phyloP scores from a whole-genome alignment of 176 grass and related monocot genomes.

The sorghum (Sorghum bicolor) region DNA sequence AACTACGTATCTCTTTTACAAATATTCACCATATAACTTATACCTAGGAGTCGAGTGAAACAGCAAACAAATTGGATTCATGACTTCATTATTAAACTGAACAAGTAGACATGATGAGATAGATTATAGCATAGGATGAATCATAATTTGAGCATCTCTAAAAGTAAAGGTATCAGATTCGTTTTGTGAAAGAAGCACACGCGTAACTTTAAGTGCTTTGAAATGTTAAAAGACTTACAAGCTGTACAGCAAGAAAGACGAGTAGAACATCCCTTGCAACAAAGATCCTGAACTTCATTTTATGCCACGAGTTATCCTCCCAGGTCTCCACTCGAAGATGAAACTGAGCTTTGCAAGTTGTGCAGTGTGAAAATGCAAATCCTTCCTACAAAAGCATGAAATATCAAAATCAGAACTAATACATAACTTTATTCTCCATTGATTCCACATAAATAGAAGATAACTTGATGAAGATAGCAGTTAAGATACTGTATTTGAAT shows the following conservation, averaged over 20 bases:
- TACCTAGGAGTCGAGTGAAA: slow-evolving; percentile 20
- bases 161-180: not conserved
- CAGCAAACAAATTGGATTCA: not conserved
- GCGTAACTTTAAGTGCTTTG: not conserved
- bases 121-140: not conserved
- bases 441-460: not conserved
- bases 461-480: not conserved
- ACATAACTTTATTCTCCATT: not conserved
- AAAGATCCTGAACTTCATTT: slow-evolving; percentile 95
- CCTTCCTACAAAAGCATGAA: slow-evolving; percentile 61
- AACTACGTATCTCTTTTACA: not conserved
- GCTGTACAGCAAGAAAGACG: slow-evolving; percentile 86
- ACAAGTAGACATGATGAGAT: not conserved
- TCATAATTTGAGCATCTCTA: not conserved
- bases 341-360: slow-evolving; percentile 97
- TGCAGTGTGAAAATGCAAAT: slow-evolving; percentile 96
- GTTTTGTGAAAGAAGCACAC: not conserved
- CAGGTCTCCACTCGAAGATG: slow-evolving; percentile 81
- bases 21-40: not conserved
- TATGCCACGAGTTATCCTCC: slow-evolving; percentile 95
- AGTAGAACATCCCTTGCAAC: slow-evolving; percentile 94
- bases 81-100: not conserved
- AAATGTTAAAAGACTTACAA: slow-evolving; percentile 52
- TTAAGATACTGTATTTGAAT: not conserved
- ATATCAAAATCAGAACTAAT: not conserved